These are phyloP conservation scores for Beauveria asiatica DNA, from an alignment of 2,329 filamentous ascomycete genomes.

Conservation along the genomic window DNA sequence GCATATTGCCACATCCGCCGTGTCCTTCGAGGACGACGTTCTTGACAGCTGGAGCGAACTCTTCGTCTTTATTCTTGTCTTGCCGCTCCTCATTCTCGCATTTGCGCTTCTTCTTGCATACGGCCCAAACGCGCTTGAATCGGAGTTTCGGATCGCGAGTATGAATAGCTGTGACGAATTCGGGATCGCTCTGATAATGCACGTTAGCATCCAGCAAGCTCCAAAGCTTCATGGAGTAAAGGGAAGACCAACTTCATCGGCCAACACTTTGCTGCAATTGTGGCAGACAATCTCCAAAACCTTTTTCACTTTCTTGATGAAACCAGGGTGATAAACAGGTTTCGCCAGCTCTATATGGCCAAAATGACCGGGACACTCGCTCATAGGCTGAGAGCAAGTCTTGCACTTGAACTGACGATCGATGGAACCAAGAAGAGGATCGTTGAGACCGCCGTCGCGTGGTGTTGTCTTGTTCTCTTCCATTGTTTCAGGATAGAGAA, in stretches of 20 bases:
- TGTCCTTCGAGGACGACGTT: conserved; percentile 49
- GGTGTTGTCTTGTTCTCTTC: conserved; percentile 89
- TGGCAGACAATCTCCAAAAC: conserved; percentile 97
- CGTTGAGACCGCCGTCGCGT: conserved; percentile 85
- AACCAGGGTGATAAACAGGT: conserved; percentile 90
- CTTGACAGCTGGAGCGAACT: conserved; percentile 53
- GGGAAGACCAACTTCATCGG: conserved; percentile 86
- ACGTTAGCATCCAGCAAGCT: conserved; percentile 53
- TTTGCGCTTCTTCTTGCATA: conserved; percentile 79
- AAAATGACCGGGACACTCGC: conserved; percentile 95
- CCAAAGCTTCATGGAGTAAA: conserved; percentile 46
- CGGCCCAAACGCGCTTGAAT: conserved; percentile 84
- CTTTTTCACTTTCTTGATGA: conserved; percentile 99
- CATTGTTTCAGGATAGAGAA: conserved; percentile 99
- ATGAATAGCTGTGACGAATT: conserved; percentile 72
- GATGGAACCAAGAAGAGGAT: conserved; percentile 91
- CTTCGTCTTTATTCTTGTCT: conserved; percentile 59
- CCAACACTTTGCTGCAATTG: conserved; percentile 95
- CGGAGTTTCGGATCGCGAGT: conserved; percentile 89
- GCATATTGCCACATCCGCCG: conserved; percentile 86
- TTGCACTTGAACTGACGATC: conserved; percentile 93
- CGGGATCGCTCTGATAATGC: conserved; percentile 64
- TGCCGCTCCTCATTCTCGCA: conserved; percentile 75
- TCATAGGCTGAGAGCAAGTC: conserved; percentile 92
- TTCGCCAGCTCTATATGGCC: conserved; percentile 96